Percentiles rank a stretch among this genome's conserved stretches.
Evolutionary conservation across 257 asterid species (phyloP).

Genomic region (Anisodus acutangulus): DNA sequence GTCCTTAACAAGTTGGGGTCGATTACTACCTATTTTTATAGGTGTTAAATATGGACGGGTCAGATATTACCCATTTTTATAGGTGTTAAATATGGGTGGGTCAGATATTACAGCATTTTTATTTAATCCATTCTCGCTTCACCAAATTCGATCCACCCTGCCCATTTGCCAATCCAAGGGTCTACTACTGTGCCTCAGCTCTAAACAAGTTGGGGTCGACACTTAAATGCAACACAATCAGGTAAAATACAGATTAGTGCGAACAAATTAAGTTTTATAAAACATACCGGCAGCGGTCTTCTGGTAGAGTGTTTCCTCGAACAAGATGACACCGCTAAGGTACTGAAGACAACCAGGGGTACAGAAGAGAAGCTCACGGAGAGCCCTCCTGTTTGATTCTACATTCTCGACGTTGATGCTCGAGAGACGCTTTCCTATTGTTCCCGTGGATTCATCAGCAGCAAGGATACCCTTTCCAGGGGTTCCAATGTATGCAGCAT

Average conservation of each 20-base stretch:
- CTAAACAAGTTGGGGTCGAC: too few species aligned
- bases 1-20: too few species aligned
- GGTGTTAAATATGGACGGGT: too few species aligned
- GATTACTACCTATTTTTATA: too few species aligned
- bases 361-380: conserved; percentile 42
- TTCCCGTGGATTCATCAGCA: conserved; percentile 51
- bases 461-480: conserved; percentile 58
- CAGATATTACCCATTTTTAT: too few species aligned
- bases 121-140: too few species aligned
- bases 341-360: conserved; percentile 40
- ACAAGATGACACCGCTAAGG: conserved; percentile 42
- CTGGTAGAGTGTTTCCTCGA: conserved; percentile 48
- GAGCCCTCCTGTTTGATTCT: conserved; percentile 40
- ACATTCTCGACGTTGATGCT: conserved; percentile 46
- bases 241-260: neutral
- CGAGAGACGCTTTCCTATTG: conserved; percentile 43
- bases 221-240: neutral
- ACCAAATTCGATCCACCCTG: too few species aligned
- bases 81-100: too few species aligned
- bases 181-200: too few species aligned
- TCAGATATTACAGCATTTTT: too few species aligned
- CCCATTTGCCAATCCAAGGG: too few species aligned
- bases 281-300: conserved; percentile 37
- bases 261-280: neutral
- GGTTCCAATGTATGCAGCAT: conserved; percentile 45